Evolutionary conservation across 345 rosid species (phyloP), one percentile per base, ranked within the genome.

Genomic region (Boechera retrofracta): DNA sequence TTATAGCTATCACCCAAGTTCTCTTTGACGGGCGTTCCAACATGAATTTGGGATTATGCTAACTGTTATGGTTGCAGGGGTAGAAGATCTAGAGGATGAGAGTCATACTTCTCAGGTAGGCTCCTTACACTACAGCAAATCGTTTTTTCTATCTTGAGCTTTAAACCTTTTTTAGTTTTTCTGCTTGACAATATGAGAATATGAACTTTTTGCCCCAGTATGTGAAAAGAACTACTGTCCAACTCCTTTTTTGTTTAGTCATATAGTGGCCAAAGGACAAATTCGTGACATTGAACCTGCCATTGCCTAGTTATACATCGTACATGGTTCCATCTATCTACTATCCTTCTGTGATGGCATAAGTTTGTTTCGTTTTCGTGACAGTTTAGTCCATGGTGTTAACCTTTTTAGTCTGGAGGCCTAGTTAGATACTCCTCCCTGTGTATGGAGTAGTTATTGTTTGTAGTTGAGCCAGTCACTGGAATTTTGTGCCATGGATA

Each of bases 41-140:
- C 2, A 48, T 59, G 8, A 48, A 33, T 47, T 62, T 69, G 12
- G 15, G 57, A 52, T 71, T 76, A 48, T 75, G 54, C 66, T 74
- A 31, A 54, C 64, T 67, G 28, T 81, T 71, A 55, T 71, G 21
- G 52, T 79, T 87, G 73, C 87, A 89, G 97, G 86, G 79, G 85
- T 76, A 81, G 87, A 81, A 77, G 88, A 83, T 54, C 35, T 45
- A 6, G 97, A 89, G 59, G 86, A 85, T 79, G 88, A 60, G n/a
- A 85, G 82, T 28, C 81, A 67, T 69, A 78, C 80, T 73, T 73
- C 93, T 72, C 95, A 86, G 98, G 98, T 96, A 77, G 52, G 45
- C 70, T 78, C 60, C 65, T 32, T 60, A 33, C 33, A 48, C 66
- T 63, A 62, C 35, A 55, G 6, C 18, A 60, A 54, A 48, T 31